Base-by-base conservation (phyloP, 2,329 filamentous ascomycete species). In the Lachnellula arida region DNA sequence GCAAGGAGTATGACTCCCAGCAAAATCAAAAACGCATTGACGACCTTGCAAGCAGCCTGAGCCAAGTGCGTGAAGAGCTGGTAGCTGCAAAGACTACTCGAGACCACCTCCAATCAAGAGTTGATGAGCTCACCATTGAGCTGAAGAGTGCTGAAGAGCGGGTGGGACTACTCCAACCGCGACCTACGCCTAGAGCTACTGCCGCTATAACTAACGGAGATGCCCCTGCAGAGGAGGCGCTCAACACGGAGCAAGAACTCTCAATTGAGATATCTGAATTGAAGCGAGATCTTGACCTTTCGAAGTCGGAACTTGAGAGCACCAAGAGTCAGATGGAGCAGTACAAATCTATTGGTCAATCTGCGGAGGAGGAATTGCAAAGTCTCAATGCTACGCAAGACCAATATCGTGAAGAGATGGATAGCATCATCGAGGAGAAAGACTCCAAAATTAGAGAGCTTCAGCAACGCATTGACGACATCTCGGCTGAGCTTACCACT, bases 11-110 rank as follows among this genome's bases (percentile, higher is more conserved):
- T 60, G 94, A 99, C 59, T 83, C 87, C 43, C 87, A 91, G 62
- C 91, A 97, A 70, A 86, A 82, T 50, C 91, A 96, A 70, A 94
- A 91, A 72, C 85, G 92, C 51, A 94, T 97, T 58, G 93, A 99
- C 63, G 93, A 97, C 67, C 81, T 99, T 46, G 87, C 93, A 60
- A 79, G 86, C 34, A 93, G 84, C 65, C 77, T 97, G 42, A 81
- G 89, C 63, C 84, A 91, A 58, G 84, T 87, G 50, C 89, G 93
- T 46, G 92, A 97, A 71, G 91, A 97, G 65, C 81, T 96, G 51
- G 84, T 94, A 46, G 86, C 87, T 25, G 84, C 87, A 23, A 96
- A 96, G 77, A 96, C 93, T 1, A 89, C 85, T 47, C 85, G 88
- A 48, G 93, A 97, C 70, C 89, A 97, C 70, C 79, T 99, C 2